Evolutionary conservation across 352 stramenopile genomes (phyloP).

Genomic region (Globisporangium heterothallicum): DNA sequence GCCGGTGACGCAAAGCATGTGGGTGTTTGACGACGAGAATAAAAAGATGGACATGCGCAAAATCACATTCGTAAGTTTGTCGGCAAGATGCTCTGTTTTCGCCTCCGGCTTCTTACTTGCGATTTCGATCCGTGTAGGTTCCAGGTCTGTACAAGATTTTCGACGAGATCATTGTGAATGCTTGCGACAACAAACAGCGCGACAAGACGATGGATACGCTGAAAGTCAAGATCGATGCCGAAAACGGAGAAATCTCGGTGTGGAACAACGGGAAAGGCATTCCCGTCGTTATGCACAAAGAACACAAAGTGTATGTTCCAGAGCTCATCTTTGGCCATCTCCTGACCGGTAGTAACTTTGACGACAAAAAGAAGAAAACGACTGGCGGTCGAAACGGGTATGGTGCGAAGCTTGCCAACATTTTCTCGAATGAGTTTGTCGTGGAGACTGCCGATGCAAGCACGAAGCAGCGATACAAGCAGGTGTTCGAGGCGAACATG

Average conservation of each 20-base stretch:
- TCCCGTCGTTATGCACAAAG: constrained; percentile 94
- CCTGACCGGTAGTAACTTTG: constrained; percentile 97
- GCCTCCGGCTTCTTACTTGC: constrained; percentile 1
- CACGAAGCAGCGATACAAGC: constrained; percentile 91
- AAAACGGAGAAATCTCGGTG: constrained; percentile 92
- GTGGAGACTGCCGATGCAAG: constrained; percentile 96
- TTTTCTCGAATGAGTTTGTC: constrained; percentile 98
- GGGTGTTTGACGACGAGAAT: constrained; percentile 87
- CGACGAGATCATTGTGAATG: constrained; percentile 99
- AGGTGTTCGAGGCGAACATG: constrained; percentile 94
- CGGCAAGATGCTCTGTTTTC: background rate
- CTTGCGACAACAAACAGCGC: constrained; percentile 99
- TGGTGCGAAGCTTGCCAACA: constrained; percentile 99
- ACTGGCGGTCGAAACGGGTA: constrained; percentile 96
- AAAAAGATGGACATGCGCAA: constrained; percentile 91
- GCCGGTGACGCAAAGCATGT: constrained; percentile 88
- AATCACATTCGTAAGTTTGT: constrained; percentile 82
- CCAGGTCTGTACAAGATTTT: constrained; percentile 98
- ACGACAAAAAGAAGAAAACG: constrained; percentile 95
- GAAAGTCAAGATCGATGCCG: constrained; percentile 93
- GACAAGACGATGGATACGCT: constrained; percentile 93
- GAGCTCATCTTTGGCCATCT: constrained; percentile 98
- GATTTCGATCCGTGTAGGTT: constrained; percentile 37
- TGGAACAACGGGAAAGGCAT: constrained; percentile 98
- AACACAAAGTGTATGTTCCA: constrained; percentile 97